A percentile compares a stretch with the other conserved stretches of the same genome.
These are phyloP conservation scores for Globisporangium irregulare DNA, from an alignment of 352 stramenopile species.

Conservation along the genomic window DNA sequence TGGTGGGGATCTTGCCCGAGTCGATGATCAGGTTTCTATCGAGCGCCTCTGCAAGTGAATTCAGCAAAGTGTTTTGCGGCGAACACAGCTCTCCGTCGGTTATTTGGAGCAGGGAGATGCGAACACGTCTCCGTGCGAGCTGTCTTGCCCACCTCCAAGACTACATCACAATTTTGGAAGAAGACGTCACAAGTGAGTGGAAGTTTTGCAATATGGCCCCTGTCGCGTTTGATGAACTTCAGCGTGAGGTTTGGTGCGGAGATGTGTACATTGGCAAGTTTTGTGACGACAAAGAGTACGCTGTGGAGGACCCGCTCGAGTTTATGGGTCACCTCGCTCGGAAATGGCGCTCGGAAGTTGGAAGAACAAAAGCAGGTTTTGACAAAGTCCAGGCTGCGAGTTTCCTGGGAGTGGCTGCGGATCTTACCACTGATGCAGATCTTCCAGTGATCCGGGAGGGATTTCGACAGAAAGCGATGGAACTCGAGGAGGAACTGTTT, in stretches of 20 bases:
- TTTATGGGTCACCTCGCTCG: slow-evolving; percentile 84
- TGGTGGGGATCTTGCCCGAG: slow-evolving; percentile 87
- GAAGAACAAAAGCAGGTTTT: slow-evolving; percentile 27
- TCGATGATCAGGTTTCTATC: slow-evolving; percentile 90
- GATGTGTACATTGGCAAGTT: slow-evolving; percentile 93
- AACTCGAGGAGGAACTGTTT: slow-evolving; percentile 30
- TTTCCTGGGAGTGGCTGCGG: slow-evolving; percentile 30
- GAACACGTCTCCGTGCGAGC: slow-evolving; percentile 83
- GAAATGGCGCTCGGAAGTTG: slow-evolving; percentile 77
- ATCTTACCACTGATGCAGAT: slow-evolving; percentile 15
- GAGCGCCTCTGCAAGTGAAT: slow-evolving; percentile 72
- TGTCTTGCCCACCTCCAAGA: slow-evolving; percentile 91
- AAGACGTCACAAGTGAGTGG: slow-evolving; percentile 88
- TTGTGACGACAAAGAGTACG: slow-evolving; percentile 82
- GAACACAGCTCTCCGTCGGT: slow-evolving; percentile 88
- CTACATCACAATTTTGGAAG: slow-evolving; percentile 84
- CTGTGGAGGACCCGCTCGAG: slow-evolving; percentile 79
- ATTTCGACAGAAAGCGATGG: slow-evolving; percentile 54
- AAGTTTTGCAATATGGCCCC: slow-evolving; percentile 91
- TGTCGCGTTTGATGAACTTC: slow-evolving; percentile 86
- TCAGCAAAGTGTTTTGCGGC: slow-evolving; percentile 87
- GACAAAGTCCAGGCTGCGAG: slow-evolving; percentile 37
- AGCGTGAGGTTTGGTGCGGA: slow-evolving; percentile 92
- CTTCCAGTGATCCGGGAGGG: slow-evolving; percentile 37
- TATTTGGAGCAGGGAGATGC: slow-evolving; percentile 94